Conservation (phyloP, 768 basidiomycete species). For the Cystofilobasidium ferigula region DNA sequence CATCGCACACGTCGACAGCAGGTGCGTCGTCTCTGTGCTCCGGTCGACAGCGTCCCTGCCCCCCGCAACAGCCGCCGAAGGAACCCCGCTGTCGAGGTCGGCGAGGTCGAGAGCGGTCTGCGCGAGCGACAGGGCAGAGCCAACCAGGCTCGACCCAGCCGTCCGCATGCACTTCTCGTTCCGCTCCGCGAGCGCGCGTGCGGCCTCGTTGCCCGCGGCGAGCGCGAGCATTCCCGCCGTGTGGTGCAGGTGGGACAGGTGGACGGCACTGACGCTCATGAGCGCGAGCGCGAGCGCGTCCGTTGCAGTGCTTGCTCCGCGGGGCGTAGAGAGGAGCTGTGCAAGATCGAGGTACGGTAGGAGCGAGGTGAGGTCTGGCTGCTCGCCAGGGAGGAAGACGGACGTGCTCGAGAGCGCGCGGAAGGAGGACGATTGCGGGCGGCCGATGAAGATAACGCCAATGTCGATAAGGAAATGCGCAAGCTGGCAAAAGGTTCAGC, state of each 20-base stretch:
- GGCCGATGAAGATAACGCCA: neutral
- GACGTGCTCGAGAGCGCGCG: neutral
- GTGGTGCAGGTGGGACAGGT: slow-evolving; percentile 10
- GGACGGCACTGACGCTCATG: neutral
- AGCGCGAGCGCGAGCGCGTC: neutral
- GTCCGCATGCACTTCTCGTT: no score
- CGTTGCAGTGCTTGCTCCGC: neutral
- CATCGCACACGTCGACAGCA: neutral
- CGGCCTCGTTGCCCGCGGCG: neutral
- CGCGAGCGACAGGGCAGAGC: neutral
- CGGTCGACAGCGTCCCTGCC: no score
- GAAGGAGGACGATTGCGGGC: neutral
- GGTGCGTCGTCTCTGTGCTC: neutral
- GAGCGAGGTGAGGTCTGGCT: neutral
- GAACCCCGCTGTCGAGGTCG: neutral
- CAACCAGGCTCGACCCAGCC: neutral
- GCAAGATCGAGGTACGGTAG: slow-evolving; percentile 5
- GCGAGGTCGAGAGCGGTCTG: neutral
- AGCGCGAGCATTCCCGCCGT: neutral
- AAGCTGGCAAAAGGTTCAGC: neutral
- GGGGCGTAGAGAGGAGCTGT: neutral
- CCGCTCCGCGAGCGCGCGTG: neutral
- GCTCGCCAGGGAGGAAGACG: neutral
- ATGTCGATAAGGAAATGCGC: neutral
- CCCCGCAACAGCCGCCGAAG: no score